Evolutionary conservation across 192 early-diverging fungal species (phyloP).

Genomic region (Backusella psychrophila): DNA sequence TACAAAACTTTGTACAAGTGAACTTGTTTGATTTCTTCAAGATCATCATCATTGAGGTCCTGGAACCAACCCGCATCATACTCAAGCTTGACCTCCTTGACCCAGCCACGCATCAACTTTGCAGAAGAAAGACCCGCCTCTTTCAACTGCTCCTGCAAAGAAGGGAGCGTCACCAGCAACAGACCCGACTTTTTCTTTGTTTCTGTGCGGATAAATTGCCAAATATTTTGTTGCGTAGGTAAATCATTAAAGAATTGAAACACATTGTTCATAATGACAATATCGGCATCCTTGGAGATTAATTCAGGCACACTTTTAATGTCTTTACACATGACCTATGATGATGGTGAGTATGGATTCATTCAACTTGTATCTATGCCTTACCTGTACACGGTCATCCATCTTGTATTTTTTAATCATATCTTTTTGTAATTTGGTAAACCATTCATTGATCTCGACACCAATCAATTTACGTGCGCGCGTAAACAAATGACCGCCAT

Average conservation of each 20-base stretch:
- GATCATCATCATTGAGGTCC: slow-evolving; percentile 50
- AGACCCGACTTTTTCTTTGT: slow-evolving; percentile 38
- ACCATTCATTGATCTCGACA: slow-evolving; percentile 60
- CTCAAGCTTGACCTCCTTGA: slow-evolving; percentile 49
- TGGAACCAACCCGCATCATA: slow-evolving; percentile 46
- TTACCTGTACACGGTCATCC: slow-evolving; percentile 51
- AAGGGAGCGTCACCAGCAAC: slow-evolving; percentile 48
- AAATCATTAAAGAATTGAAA: slow-evolving; percentile 57
- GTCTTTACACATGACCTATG: slow-evolving; percentile 49
- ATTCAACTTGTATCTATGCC: neutral
- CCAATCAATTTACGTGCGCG: slow-evolving; percentile 53
- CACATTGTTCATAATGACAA: slow-evolving; percentile 62
- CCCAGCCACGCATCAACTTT: slow-evolving; percentile 41
- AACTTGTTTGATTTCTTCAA: slow-evolving; percentile 50
- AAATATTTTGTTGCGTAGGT: slow-evolving; percentile 45
- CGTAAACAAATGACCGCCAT: slow-evolving; percentile 52
- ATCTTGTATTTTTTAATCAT: slow-evolving; percentile 52
- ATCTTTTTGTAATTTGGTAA: slow-evolving; percentile 47
- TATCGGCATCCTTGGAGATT: slow-evolving; percentile 43
- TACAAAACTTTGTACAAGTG: slow-evolving; percentile 57
- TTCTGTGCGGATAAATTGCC: slow-evolving; percentile 49
- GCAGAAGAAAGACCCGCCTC: slow-evolving; percentile 50
- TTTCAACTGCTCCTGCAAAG: slow-evolving; percentile 55
- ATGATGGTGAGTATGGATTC: too few relatives aligned
- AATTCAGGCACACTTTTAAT: slow-evolving; percentile 38